Percentiles rank a stretch among this genome's conserved stretches.
Evolutionary conservation across 768 basidiomycete genomes (phyloP).

Genomic region (Ramaria sp.): DNA sequence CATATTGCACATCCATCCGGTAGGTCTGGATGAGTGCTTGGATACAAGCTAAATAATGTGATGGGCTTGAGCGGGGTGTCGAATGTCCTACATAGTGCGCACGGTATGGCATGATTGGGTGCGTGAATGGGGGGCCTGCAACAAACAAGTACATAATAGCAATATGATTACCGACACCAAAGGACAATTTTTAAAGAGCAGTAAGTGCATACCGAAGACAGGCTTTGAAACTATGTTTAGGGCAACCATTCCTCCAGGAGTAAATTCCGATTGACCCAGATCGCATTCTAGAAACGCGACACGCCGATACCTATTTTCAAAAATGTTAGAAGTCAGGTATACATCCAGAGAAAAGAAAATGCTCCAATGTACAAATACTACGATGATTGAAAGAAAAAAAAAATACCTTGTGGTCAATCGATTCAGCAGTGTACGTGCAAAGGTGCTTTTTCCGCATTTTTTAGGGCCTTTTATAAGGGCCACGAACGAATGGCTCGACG

Average conservation of each 20-base stretch:
- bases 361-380: not conserved
- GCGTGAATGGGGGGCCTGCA: constrained; percentile 81
- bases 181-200: not conserved
- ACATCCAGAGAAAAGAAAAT: not conserved
- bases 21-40: constrained; percentile 57
- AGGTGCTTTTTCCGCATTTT: constrained; percentile 84
- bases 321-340: constrained; percentile 1
- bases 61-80: constrained; percentile 67
- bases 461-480: constrained; percentile 78
- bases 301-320: constrained; percentile 44
- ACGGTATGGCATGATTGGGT: constrained; percentile 55
- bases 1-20: constrained; percentile 54
- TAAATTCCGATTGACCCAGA: constrained; percentile 89
- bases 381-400: constrained; percentile 1
- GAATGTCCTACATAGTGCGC: constrained; percentile 79
- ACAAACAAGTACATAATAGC: not conserved
- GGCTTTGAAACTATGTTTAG: constrained; percentile 59
- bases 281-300: constrained; percentile 93
- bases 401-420: constrained; percentile 45
- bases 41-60: constrained; percentile 63
- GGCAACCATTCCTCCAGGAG: constrained; percentile 75
- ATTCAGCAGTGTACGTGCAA: constrained; percentile 67
- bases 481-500: constrained; percentile 22
- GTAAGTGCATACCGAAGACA: constrained; percentile 50
- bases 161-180: too few species aligned